A percentile compares a stretch with the other conserved stretches of the same genome.
Conservation (phyloP, 73 alveolate genomes). For the Halteria grandinella region DNA sequence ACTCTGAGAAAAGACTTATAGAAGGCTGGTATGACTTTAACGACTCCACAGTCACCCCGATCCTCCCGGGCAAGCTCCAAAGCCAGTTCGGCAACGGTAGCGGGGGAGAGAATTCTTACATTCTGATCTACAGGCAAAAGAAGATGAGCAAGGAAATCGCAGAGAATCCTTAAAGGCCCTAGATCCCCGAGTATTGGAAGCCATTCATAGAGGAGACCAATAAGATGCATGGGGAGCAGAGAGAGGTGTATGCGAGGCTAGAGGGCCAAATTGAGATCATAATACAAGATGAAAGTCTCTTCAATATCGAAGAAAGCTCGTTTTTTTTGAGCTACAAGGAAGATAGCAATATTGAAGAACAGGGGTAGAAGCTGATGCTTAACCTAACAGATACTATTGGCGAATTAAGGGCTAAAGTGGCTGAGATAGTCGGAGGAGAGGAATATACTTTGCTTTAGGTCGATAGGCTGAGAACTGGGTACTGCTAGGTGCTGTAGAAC, state of each 20-base stretch:
- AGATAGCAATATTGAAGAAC: conserved; percentile 46
- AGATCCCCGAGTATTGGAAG: conserved; percentile 83
- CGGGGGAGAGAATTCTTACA: conserved; percentile 92
- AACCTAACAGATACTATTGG: conserved; percentile 32
- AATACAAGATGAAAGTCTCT: conserved; percentile 39
- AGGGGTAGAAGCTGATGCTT: conserved; percentile 59
- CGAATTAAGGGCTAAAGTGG: conserved; percentile 28
- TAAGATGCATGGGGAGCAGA: conserved; percentile 24
- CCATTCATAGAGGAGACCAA: conserved; percentile 24
- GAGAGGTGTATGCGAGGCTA: conserved; percentile 40
- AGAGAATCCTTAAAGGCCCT: conserved; percentile 17
- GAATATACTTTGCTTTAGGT: conserved; percentile 46
- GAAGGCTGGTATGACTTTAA: conserved; percentile 97
- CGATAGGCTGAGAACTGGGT: conserved; percentile 33
- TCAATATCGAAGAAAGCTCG: conserved; percentile 30
- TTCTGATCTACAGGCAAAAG: conserved; percentile 84
- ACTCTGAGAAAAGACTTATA: conserved; percentile 77
- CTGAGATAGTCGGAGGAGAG: not conserved
- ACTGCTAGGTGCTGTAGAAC: conserved; percentile 40
- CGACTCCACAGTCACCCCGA: conserved; percentile 90
- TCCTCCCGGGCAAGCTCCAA: conserved; percentile 84
- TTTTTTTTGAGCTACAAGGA: conserved; percentile 34
- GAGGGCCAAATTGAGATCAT: conserved; percentile 49
- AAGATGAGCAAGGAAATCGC: conserved; percentile 23
- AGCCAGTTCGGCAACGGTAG: conserved; percentile 87